phyloP scores from a whole-genome alignment of 2,329 filamentous ascomycete species.

The Myriangium duriaei region DNA sequence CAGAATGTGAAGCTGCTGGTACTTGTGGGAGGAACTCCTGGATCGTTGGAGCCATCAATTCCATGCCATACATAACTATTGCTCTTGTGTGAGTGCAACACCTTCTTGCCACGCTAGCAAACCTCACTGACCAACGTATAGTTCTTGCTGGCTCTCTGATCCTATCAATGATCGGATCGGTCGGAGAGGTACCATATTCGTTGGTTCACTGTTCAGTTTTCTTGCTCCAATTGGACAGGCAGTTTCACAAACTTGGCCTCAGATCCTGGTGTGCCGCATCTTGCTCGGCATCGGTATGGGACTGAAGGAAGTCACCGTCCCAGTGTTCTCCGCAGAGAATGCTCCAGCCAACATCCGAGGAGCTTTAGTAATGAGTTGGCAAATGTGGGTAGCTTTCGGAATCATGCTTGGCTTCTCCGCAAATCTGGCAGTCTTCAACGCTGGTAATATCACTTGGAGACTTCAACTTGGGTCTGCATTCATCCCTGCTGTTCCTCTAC shows the following conservation, averaged over 20 bases:
- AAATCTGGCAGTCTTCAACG: constrained; percentile 46
- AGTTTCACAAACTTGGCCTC: constrained; percentile 41
- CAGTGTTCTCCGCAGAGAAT: constrained; percentile 43
- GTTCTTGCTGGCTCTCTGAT: constrained; percentile 30
- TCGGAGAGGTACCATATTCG: constrained; percentile 27
- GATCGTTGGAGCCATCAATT: constrained; percentile 51
- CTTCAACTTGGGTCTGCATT: constrained; percentile 50
- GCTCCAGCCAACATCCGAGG: constrained; percentile 43
- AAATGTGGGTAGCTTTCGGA: constrained; percentile 44
- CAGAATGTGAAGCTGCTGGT: neutral
- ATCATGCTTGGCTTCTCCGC: constrained; percentile 52
- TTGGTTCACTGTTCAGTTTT: constrained; percentile 43
- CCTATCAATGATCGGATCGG: constrained; percentile 20
- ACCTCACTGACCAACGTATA: no score
- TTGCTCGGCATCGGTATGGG: constrained; percentile 33
- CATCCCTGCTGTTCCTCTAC: constrained; percentile 49
- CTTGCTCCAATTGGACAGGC: constrained; percentile 58
- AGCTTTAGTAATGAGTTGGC: constrained; percentile 44
- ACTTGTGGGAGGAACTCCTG: constrained; percentile 35
- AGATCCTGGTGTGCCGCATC: constrained; percentile 28
- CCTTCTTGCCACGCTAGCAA: no score
- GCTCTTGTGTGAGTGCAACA: constrained; percentile 12
- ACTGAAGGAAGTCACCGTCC: constrained; percentile 32
- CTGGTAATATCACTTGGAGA: constrained; percentile 47
- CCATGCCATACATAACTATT: constrained; percentile 30